phyloP scores from a whole-genome alignment of 768 basidiomycete genomes.

The Daedaleopsis sinensis region DNA sequence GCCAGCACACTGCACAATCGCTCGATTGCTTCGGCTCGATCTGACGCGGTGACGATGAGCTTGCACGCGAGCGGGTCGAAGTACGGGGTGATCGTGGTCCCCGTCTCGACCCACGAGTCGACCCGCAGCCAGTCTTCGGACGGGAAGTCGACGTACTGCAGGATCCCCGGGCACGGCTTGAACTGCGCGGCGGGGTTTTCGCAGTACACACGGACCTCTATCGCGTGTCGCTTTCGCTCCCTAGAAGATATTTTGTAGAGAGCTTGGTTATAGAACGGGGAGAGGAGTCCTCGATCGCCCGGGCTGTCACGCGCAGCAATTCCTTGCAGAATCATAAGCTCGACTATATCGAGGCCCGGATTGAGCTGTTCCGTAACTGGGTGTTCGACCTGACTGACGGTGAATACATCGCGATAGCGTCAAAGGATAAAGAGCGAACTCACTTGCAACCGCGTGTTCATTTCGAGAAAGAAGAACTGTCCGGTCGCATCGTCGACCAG shows the following conservation, averaged over 20 bases:
- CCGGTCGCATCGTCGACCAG: conserved; percentile 56
- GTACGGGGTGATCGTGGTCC: conserved; percentile 51
- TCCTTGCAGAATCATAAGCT: conserved; percentile 66
- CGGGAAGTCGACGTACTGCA: conserved; percentile 55
- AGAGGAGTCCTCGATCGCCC: conserved; percentile 17
- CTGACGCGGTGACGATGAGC: conserved; percentile 52
- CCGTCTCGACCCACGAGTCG: conserved; percentile 58
- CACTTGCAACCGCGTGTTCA: conserved; percentile 70
- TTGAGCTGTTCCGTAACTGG: conserved; percentile 61
- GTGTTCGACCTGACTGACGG: conserved; percentile 57
- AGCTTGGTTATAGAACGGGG: conserved; percentile 39
- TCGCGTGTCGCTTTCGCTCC: conserved; percentile 37
- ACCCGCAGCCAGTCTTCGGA: conserved; percentile 55
- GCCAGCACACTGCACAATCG: conserved; percentile 45
- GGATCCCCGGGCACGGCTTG: conserved; percentile 59
- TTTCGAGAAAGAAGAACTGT: conserved; percentile 68
- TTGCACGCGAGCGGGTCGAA: conserved; percentile 67
- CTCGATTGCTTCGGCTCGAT: conserved; percentile 47
- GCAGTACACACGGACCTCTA: conserved; percentile 63
- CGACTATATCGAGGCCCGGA: conserved; percentile 61
- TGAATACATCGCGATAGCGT: background rate
- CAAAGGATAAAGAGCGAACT: background rate
- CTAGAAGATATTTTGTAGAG: conserved; percentile 32
- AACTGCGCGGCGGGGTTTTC: conserved; percentile 64
- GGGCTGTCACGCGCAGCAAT: conserved; percentile 37